Percentiles rank a stretch among this genome's conserved stretches.
These are phyloP conservation scores for Triangularia setosa DNA, from an alignment of 2,329 filamentous ascomycete species.

Conservation along the genomic window DNA sequence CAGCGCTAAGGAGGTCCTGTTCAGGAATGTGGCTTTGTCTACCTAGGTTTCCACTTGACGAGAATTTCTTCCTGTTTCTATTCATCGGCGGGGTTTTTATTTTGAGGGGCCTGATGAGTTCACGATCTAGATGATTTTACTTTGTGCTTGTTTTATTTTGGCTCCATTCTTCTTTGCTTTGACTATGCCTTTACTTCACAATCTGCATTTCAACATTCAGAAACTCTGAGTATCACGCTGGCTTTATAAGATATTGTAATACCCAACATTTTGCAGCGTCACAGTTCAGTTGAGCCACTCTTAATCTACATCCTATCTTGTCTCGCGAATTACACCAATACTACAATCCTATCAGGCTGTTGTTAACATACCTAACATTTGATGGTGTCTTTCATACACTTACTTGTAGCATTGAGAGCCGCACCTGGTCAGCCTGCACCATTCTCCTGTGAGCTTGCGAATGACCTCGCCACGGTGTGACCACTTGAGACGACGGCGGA, in stretches of 20 bases:
- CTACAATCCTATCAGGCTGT: no score
- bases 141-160: neutral
- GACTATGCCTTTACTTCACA: neutral
- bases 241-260: neutral
- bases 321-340: no score
- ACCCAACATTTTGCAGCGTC: no score
- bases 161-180: neutral
- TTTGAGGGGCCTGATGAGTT: neutral
- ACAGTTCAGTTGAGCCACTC: no score
- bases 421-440: no score
- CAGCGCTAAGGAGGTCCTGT: neutral
- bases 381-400: no score
- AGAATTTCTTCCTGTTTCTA: neutral
- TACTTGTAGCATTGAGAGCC: no score
- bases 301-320: no score
- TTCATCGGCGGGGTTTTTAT: neutral
- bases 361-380: no score
- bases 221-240: constrained; percentile 3
- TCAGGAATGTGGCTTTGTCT: constrained; percentile 6
- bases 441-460: no score
- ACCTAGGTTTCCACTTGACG: neutral
- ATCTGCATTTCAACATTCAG: constrained; percentile 6
- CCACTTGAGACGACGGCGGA: no score
- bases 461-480: no score
- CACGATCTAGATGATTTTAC: neutral